Percentiles rank a stretch among this genome's conserved stretches.
phyloP scores from a whole-genome alignment of 257 asterid genomes.

The Solanum microdontum region DNA sequence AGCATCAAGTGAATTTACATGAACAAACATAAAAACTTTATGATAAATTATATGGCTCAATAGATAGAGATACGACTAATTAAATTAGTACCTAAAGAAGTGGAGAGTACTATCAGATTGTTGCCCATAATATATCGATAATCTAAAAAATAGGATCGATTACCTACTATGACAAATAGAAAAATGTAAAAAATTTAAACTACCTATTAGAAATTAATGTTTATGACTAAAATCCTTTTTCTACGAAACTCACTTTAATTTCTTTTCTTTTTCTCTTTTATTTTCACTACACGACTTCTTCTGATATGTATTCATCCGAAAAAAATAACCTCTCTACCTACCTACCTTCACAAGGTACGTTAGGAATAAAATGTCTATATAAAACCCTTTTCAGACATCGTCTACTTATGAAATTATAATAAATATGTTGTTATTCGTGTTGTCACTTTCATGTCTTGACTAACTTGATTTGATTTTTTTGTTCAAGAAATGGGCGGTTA shows the following conservation, averaged over 20 bases:
- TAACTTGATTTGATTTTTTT: not conserved
- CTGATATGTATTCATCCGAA: too few species aligned
- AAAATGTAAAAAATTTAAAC: not conserved
- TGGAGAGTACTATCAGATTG: too few species aligned
- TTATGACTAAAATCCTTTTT: not conserved
- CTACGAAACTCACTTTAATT: not conserved
- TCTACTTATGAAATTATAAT: rapidly evolving
- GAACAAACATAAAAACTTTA: not conserved
- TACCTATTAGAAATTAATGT: not conserved
- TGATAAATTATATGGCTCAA: not conserved
- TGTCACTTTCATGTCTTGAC: not conserved
- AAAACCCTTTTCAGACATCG: rapidly evolving
- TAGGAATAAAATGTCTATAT: not conserved
- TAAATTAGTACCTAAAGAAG: too few species aligned
- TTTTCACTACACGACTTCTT: too few species aligned
- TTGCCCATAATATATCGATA: not conserved
- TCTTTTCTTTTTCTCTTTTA: not conserved
- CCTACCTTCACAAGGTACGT: not conserved
- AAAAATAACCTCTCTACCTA: not conserved
- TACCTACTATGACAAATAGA: not conserved
- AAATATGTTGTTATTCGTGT: too few species aligned
- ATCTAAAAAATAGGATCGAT: too few species aligned
- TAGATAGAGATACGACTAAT: too few species aligned
- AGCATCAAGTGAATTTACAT: not conserved
- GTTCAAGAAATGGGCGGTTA: not conserved